A percentile compares a stretch with the other conserved stretches of the same genome.
phyloP scores from a whole-genome alignment of 768 basidiomycete species.

The Chalciporus sphaerocephalus region DNA sequence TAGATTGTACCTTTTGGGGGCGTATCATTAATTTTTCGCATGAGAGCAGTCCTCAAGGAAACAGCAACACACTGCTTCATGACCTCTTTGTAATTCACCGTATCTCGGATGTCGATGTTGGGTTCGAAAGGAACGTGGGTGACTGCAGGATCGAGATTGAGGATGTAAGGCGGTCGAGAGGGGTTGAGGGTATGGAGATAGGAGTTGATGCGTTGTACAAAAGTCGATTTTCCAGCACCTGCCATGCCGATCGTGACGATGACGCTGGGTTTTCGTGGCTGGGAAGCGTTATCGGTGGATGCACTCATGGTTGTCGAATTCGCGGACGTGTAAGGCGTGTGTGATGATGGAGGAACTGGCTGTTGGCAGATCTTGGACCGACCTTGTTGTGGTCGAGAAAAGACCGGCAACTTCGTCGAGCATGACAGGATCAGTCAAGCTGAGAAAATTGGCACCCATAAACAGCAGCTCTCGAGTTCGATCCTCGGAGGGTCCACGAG shows the following conservation, averaged over 20 bases:
- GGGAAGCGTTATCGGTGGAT: slow-evolving; percentile 9
- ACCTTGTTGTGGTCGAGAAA: slow-evolving; percentile 5
- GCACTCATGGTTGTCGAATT: slow-evolving; percentile 16
- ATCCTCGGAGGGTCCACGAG: not conserved
- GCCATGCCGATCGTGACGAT: slow-evolving; percentile 96
- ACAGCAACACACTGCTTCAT: slow-evolving; percentile 92
- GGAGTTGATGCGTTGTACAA: slow-evolving; percentile 92
- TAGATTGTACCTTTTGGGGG: slow-evolving; percentile 79
- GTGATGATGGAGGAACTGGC: not conserved
- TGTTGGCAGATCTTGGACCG: slow-evolving; percentile 3
- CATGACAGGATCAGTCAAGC: not conserved
- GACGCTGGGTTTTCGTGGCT: slow-evolving; percentile 57
- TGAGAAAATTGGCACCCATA: slow-evolving; percentile 12
- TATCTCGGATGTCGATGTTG: slow-evolving; percentile 98
- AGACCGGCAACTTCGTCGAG: not conserved
- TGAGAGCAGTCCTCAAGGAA: slow-evolving; percentile 14
- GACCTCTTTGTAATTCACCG: slow-evolving; percentile 94
- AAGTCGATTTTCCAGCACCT: slow-evolving; percentile 95
- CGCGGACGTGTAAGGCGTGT: not conserved
- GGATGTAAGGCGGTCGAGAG: slow-evolving; percentile 80
- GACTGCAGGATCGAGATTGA: slow-evolving; percentile 98
- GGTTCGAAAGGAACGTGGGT: slow-evolving; percentile 87
- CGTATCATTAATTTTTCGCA: slow-evolving; percentile 14
- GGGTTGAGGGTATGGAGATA: slow-evolving; percentile 71
- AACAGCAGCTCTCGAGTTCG: slow-evolving; percentile 6